Base-by-base conservation (phyloP, 768 basidiomycete species). In the Boletus reticulatus region DNA sequence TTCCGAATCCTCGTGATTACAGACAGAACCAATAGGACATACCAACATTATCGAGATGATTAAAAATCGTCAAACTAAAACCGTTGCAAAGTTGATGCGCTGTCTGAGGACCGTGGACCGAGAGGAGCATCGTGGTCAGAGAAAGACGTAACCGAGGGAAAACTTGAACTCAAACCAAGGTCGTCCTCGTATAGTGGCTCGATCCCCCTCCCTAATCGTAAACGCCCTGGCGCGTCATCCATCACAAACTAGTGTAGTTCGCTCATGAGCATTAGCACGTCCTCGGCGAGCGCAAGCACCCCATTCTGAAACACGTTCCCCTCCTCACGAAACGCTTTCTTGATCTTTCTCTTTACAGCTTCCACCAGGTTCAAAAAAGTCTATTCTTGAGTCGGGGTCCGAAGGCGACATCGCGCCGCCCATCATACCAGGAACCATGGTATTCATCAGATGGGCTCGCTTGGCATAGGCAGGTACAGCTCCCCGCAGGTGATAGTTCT, bases 341-440 rank as follows among this genome's bases (percentile, higher is more conserved):
- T 93, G 73, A 98, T 84, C 78, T 98, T 98, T 73, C 85, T 87
- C 66, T 88, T 87, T 46, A 98, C 83, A 41, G 77, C 82, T 29
- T 91, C 89, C 0, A 94, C 86, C 4, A 84, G 70, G 72, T 98
- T 95, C 58, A 99, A 85, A 73, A 73, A 98, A 92, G 76, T 99
- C 97, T 70, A 99, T 96, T 74, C 98, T 99, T 59, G 91, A 94
- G 70, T 97, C 92, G 31, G 94, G 94, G 63, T 98, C 96, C 1
- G 96, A 98, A 2, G 94, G 88, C 16, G 94, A 97, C 97, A 99
- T 98, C 70, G 98, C 98, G 17, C 93, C 92, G 32, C 95, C 95
- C 42, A 87, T 86, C 34, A 97, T 80, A 43, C 95, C 94, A 29
- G 95, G 94, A 0, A 98, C 93, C 95, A 98, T 98, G 34, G 83